phyloP scores from a whole-genome alignment of 176 grass and related monocot genomes.

The Triticum turgidum region DNA sequence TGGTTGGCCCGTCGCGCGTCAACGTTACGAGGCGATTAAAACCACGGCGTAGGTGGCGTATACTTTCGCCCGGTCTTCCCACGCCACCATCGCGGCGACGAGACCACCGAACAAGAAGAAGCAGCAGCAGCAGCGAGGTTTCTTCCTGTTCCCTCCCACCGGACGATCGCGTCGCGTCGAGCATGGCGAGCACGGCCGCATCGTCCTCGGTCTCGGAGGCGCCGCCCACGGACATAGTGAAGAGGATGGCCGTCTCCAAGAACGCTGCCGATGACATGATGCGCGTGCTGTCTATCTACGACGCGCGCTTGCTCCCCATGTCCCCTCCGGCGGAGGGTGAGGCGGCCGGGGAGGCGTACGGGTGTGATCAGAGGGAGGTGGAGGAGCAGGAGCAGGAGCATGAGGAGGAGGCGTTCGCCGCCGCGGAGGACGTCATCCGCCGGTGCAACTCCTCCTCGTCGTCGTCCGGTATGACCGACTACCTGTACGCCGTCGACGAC shows the following conservation, averaged over 20 bases:
- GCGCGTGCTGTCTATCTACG: constrained; percentile 57
- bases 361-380: background rate
- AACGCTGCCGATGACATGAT: constrained; percentile 96
- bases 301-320: constrained; percentile 37
- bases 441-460: constrained; percentile 10
- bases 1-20: background rate
- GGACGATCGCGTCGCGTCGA: background rate
- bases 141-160: background rate
- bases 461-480: constrained; percentile 8
- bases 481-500: constrained; percentile 50
- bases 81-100: background rate
- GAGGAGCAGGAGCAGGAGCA: constrained; percentile 19
- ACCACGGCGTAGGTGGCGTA: background rate
- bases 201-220: background rate
- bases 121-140: background rate
- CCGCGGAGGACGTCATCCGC: constrained; percentile 39
- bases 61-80: constrained; percentile 4
- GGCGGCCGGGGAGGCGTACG: background rate
- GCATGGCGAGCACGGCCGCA: background rate
- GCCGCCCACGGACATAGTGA: background rate
- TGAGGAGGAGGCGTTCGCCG: constrained; percentile 33
- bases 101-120: background rate
- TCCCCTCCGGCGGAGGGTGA: background rate
- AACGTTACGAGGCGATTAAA: background rate
- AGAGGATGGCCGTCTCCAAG: constrained; percentile 57